phyloP scores from a whole-genome alignment of 208 protist species.

The Strigomonas culicis region DNA sequence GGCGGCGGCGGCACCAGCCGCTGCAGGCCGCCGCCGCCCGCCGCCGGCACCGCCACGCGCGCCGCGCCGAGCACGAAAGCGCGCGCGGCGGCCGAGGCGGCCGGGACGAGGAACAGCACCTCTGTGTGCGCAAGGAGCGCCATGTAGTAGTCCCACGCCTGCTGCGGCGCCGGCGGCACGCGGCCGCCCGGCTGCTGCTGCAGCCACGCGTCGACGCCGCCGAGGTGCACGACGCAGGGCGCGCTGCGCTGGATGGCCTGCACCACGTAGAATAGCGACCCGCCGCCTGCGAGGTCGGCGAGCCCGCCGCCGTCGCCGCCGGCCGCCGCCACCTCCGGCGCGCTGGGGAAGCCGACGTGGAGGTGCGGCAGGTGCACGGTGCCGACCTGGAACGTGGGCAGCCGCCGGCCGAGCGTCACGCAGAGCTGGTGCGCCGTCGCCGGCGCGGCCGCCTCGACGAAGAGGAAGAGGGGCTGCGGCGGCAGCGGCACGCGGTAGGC shows the following conservation, averaged over 20 bases:
- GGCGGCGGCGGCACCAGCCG: no score
- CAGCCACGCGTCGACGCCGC: conserved; percentile 64
- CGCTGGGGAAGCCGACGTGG: conserved; percentile 21
- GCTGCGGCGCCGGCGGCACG: neutral
- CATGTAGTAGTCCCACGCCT: neutral
- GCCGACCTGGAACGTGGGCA: conserved; percentile 26
- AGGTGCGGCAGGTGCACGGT: conserved; percentile 42
- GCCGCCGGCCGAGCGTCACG: neutral
- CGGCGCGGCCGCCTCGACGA: conserved; percentile 21
- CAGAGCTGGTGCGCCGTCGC: neutral
- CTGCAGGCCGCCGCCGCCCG: neutral
- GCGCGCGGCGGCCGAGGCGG: no score
- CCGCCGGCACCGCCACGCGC: no score
- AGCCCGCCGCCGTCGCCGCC: conserved; percentile 4
- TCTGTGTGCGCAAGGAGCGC: conserved; percentile 8
- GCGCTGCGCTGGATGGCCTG: conserved; percentile 40
- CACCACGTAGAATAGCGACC: conserved; percentile 38
- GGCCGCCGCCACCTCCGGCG: neutral
- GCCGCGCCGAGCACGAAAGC: neutral
- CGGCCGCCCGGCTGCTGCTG: neutral
- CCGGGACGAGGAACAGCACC: neutral
- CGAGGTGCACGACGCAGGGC: conserved; percentile 65
- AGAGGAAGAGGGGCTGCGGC: conserved; percentile 45
- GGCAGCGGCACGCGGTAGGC: conserved; percentile 46
- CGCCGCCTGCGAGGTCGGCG: conserved; percentile 3